Conservation (phyloP, 805 yeast genomes). For the Saccharomyces paradoxus region DNA sequence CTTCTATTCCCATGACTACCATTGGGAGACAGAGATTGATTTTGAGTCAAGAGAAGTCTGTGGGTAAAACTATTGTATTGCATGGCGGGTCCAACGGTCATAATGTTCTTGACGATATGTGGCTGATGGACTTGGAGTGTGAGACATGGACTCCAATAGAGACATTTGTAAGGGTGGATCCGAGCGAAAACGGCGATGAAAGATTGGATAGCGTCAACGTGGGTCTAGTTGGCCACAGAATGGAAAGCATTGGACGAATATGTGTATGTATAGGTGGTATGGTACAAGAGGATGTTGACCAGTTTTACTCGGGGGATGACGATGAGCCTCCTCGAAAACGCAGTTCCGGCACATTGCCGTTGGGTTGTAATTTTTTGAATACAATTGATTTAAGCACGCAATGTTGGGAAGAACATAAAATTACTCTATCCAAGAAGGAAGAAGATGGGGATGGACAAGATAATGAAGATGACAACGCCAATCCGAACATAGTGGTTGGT, state of each 20-base stretch:
- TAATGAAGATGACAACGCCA: not conserved
- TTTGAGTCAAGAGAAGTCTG: not conserved
- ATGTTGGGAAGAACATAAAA: constrained; percentile 8
- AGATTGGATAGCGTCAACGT: constrained; percentile 10
- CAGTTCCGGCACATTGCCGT: not conserved
- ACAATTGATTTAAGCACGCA: constrained; percentile 14
- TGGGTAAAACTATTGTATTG: constrained; percentile 14
- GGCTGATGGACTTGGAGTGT: constrained; percentile 41
- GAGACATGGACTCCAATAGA: constrained; percentile 34
- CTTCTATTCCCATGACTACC: not conserved
- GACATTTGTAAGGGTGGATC: constrained; percentile 7
- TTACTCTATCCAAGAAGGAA: not conserved
- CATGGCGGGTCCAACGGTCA: constrained; percentile 34
- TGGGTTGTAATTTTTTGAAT: constrained; percentile 13
- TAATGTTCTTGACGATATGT: constrained; percentile 39
- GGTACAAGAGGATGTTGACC: constrained; percentile 23
- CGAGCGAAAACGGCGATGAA: constrained; percentile 5
- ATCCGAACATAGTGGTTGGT: not conserved
- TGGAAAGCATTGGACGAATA: constrained; percentile 17
- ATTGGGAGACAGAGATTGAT: not conserved
- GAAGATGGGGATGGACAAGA: not conserved
- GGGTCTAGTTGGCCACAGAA: constrained; percentile 23
- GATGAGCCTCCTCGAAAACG: not conserved
- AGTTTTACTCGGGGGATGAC: constrained; percentile 5
- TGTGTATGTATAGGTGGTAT: constrained; percentile 26